These are phyloP conservation scores for Paecilomyces niveus DNA, from an alignment of 2,329 filamentous ascomycete genomes.

Conservation along the genomic window DNA sequence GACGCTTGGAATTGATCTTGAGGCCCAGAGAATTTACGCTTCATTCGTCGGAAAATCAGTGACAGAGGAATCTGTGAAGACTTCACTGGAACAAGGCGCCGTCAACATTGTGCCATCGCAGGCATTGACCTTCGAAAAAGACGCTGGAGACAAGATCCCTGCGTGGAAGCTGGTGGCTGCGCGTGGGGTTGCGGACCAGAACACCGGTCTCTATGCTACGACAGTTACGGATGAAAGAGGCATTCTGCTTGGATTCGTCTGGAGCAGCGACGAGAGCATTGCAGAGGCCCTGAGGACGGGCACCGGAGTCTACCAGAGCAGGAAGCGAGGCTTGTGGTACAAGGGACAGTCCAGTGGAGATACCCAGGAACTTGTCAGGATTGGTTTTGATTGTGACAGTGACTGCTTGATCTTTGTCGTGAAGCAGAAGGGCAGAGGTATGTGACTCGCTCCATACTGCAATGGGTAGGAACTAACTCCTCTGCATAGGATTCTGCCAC, in stretches of 20 bases:
- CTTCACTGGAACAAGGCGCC: slow-evolving; percentile 42
- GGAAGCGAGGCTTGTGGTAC: slow-evolving; percentile 92
- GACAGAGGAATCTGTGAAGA: slow-evolving; percentile 42
- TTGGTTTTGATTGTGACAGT: slow-evolving; percentile 86
- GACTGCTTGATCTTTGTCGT: slow-evolving; percentile 90
- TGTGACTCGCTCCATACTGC: slow-evolving; percentile 7
- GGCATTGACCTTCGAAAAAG: slow-evolving; percentile 60
- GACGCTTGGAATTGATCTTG: slow-evolving; percentile 29
- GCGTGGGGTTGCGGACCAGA: slow-evolving; percentile 71
- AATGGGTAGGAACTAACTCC: slow-evolving; percentile 10
- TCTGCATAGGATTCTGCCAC: slow-evolving; percentile 69
- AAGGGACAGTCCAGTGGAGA: slow-evolving; percentile 94
- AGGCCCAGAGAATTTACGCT: slow-evolving; percentile 35
- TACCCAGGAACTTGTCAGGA: slow-evolving; percentile 76
- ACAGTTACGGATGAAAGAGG: slow-evolving; percentile 86
- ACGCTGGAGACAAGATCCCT: slow-evolving; percentile 54
- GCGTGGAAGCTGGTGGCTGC: slow-evolving; percentile 65
- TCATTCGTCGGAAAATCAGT: slow-evolving; percentile 27
- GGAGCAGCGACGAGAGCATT: slow-evolving; percentile 88
- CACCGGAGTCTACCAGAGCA: slow-evolving; percentile 86
- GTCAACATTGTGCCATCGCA: slow-evolving; percentile 70
- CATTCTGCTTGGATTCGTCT: slow-evolving; percentile 79
- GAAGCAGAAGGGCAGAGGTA: slow-evolving; percentile 71
- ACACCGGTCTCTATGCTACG: slow-evolving; percentile 79
- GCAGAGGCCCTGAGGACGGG: slow-evolving; percentile 76